Conservation (phyloP, 208 protist genomes). For the Trypanosoma cruzi region DNA sequence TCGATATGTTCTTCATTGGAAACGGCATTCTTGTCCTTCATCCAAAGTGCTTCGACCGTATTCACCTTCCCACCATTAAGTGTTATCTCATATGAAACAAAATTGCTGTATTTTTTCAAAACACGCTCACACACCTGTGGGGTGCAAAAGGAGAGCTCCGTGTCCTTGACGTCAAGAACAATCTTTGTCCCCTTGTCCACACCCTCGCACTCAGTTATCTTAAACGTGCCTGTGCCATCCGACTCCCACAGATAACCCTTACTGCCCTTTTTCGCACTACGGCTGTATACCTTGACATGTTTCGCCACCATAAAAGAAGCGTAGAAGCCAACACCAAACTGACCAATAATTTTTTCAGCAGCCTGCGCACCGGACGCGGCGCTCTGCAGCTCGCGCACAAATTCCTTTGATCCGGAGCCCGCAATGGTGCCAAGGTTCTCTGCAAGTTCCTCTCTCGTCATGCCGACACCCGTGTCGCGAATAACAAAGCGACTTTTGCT, state of each 20-base stretch:
- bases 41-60: conserved; percentile 97
- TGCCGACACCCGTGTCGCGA: conserved; percentile 97
- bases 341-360: conserved; percentile 94
- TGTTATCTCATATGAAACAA: conserved; percentile 96
- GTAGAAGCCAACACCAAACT: conserved; percentile 99
- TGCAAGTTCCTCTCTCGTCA: conserved; percentile 96
- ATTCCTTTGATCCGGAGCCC: conserved; percentile 89
- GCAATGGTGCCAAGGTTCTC: conserved; percentile 96
- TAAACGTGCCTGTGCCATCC: conserved; percentile 93
- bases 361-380: conserved; percentile 47
- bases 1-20: conserved; percentile 96
- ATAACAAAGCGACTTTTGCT: conserved; percentile 92
- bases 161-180: conserved; percentile 96
- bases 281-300: conserved; percentile 92
- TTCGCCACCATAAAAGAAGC: conserved; percentile 97
- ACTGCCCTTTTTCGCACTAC: conserved; percentile 79
- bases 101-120: conserved; percentile 98
- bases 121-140: conserved; percentile 93
- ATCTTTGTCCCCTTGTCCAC: conserved; percentile 97
- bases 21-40: conserved; percentile 92
- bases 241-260: conserved; percentile 96
- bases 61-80: conserved; percentile 96
- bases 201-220: conserved; percentile 93
- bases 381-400: conserved; percentile 86
- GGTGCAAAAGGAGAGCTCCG: conserved; percentile 93